These are phyloP conservation scores for Gentiana macrophylla DNA, from an alignment of 257 asterid genomes.

Conservation along the genomic window DNA sequence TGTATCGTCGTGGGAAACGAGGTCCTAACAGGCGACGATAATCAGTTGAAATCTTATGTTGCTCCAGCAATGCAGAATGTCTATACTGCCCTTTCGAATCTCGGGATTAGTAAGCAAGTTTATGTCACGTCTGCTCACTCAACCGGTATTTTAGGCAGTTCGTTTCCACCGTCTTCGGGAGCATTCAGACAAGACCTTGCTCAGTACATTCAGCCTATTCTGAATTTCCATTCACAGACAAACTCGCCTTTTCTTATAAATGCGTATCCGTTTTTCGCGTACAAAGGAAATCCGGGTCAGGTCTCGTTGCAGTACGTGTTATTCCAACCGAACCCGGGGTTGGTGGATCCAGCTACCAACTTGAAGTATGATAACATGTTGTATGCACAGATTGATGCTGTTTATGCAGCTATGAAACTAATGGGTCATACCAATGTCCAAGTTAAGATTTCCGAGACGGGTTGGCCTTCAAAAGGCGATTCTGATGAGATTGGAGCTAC, in stretches of 20 bases:
- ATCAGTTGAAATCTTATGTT: slow-evolving; percentile 30
- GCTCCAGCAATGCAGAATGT: slow-evolving; percentile 71
- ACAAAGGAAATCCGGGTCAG: slow-evolving; percentile 46
- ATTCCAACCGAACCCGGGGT: slow-evolving; percentile 66
- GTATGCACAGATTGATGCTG: slow-evolving; percentile 86
- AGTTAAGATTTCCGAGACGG: slow-evolving; percentile 78
- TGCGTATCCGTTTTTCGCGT: slow-evolving; percentile 86
- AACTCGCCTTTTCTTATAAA: slow-evolving; percentile 69
- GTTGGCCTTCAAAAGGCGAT: slow-evolving; percentile 95
- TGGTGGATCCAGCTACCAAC: slow-evolving; percentile 42
- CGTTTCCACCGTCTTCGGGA: slow-evolving; percentile 83
- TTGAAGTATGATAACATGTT: slow-evolving; percentile 82
- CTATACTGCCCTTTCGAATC: slow-evolving; percentile 31
- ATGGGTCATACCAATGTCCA: slow-evolving; percentile 43
- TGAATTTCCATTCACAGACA: slow-evolving; percentile 44
- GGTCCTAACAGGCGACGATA: slow-evolving; percentile 49
- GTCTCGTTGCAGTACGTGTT: slow-evolving; percentile 55
- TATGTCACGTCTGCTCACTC: slow-evolving; percentile 73
- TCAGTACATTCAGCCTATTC: slow-evolving; percentile 31
- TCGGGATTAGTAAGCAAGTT: slow-evolving; percentile 37
- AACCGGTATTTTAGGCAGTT: slow-evolving; percentile 28
- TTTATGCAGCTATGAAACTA: slow-evolving; percentile 49
- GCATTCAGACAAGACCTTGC: slow-evolving; percentile 43
- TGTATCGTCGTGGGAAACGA: slow-evolving; percentile 82
- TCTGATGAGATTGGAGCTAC: slow-evolving; percentile 66